Evolutionary conservation across 2,329 filamentous ascomycete species (phyloP).

Genomic region (Aspergillus novofumigatus): DNA sequence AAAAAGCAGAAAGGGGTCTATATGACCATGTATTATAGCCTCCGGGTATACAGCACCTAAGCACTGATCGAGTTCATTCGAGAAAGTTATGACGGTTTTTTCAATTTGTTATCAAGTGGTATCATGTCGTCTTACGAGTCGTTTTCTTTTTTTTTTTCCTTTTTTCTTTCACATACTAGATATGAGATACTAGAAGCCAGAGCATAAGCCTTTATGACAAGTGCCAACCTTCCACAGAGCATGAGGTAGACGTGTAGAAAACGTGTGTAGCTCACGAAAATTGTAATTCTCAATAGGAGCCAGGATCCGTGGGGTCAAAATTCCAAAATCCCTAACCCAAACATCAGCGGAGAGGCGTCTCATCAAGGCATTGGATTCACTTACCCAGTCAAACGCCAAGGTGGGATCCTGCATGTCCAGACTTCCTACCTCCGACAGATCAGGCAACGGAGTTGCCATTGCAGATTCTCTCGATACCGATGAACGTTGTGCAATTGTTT

Average conservation of each 20-base stretch:
- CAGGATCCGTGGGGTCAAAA: neutral
- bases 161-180: too few species aligned
- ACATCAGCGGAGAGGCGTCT: neutral
- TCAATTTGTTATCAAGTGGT: too few species aligned
- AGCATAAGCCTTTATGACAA: too few species aligned
- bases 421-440: neutral
- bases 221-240: too few species aligned
- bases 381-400: constrained; percentile 1
- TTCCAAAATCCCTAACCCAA: neutral
- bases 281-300: too few species aligned
- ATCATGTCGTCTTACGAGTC: too few species aligned
- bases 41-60: neutral
- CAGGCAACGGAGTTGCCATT: neutral
- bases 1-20: neutral
- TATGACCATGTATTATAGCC: neutral
- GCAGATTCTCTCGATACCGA: constrained; percentile 2
- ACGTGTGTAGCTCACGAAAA: too few species aligned
- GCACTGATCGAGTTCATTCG: neutral
- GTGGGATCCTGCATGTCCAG: neutral
- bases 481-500: neutral
- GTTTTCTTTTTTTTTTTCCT: too few species aligned
- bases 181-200: too few species aligned
- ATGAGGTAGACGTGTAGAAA: too few species aligned
- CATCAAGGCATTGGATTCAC: neutral
- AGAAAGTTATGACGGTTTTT: too few species aligned